phyloP scores from a whole-genome alignment of 768 basidiomycete species.

The Leccinum arenicola region DNA sequence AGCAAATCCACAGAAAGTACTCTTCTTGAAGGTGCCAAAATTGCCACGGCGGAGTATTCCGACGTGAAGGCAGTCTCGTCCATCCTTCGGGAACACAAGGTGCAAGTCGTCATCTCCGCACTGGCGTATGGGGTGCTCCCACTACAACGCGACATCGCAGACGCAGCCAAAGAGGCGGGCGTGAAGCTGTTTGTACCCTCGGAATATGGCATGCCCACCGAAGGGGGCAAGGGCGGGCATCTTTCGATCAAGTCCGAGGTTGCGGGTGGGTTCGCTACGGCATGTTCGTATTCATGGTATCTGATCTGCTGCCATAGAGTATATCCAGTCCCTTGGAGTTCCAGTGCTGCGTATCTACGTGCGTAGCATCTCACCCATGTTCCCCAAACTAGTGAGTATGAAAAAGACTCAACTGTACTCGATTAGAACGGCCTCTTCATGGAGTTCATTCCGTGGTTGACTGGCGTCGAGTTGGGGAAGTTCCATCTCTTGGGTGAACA shows the following conservation, averaged over 20 bases:
- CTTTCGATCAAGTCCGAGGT: constrained; percentile 27
- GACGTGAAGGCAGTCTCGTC: constrained; percentile 25
- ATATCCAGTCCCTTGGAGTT: constrained; percentile 29
- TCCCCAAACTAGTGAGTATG: neutral
- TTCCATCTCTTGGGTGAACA: constrained; percentile 34
- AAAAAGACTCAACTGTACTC: neutral
- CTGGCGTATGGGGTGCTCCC: constrained; percentile 27
- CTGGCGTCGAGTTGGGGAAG: constrained; percentile 27
- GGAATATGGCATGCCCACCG: constrained; percentile 37
- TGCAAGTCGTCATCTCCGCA: constrained; percentile 36
- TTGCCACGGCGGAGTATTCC: constrained; percentile 28
- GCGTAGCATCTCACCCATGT: constrained; percentile 2
- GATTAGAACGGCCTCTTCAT: constrained; percentile 34
- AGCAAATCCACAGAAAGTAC: constrained; percentile 20
- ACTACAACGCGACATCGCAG: constrained; percentile 28
- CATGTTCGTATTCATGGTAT: neutral
- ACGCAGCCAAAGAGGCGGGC: constrained; percentile 35
- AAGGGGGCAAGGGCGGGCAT: constrained; percentile 29
- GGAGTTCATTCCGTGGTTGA: constrained; percentile 31
- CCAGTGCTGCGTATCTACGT: constrained; percentile 34
- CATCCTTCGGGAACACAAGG: constrained; percentile 30
- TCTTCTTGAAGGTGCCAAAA: constrained; percentile 25
- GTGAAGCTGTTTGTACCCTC: constrained; percentile 40
- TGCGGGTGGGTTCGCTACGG: constrained; percentile 20
- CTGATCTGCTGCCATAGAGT: constrained; percentile 16